Conservation (phyloP, 331 rosid species). For the Dryas integrifolia region DNA sequence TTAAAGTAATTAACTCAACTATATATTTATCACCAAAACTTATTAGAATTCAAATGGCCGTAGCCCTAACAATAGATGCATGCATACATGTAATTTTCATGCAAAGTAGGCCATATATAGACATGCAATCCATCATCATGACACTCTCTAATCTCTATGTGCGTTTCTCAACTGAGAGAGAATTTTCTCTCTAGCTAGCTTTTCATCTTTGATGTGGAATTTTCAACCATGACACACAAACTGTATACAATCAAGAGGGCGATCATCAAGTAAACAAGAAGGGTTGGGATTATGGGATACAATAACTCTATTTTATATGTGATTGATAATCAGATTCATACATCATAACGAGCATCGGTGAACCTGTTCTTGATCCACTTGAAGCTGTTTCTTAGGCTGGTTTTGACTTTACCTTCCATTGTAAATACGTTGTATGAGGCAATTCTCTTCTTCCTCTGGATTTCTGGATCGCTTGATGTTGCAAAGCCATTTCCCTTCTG, state of each 20-base stretch:
- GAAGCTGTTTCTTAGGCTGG: conserved; percentile 73
- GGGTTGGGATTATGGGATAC: conserved; percentile 1
- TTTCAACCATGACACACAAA: conserved; percentile 9
- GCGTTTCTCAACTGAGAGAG: neutral
- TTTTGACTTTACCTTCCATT: conserved; percentile 71
- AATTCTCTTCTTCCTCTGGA: conserved; percentile 83
- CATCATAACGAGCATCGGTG: conserved; percentile 59
- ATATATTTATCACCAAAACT: neutral
- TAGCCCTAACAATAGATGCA: neutral
- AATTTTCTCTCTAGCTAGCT: neutral
- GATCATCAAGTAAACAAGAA: neutral
- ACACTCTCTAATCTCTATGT: neutral
- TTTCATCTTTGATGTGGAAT: neutral
- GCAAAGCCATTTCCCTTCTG: conserved; percentile 55
- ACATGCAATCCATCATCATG: neutral
- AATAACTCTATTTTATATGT: neutral
- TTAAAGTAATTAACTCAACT: neutral
- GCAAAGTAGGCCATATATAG: neutral
- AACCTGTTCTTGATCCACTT: conserved; percentile 95
- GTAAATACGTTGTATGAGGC: conserved; percentile 74
- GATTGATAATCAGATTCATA: conserved; percentile 25
- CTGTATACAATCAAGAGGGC: neutral
- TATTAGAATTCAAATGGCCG: neutral
- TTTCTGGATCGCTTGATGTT: conserved; percentile 66
- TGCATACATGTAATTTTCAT: neutral